Percentiles rank a stretch among this genome's conserved stretches.
Evolutionary conservation across 331 rosid genomes (phyloP).

Genomic region (Pyracantha coccinea): DNA sequence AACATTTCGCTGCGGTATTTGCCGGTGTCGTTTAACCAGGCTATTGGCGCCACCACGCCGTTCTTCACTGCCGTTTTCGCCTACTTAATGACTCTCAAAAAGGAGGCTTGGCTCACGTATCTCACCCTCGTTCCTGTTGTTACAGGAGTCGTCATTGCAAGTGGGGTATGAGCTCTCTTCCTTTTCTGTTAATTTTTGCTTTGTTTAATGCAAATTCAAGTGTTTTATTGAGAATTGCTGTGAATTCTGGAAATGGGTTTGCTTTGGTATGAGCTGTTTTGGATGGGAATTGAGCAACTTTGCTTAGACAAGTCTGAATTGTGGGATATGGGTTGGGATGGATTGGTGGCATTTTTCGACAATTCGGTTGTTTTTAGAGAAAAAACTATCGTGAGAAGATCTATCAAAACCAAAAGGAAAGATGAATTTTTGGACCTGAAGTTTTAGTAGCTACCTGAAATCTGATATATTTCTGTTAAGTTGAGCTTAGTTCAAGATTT

Average conservation of each 20-base stretch:
- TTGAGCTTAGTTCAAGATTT: background rate
- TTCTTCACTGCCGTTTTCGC: conserved; percentile 84
- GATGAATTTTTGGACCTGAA: background rate
- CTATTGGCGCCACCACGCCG: conserved; percentile 89
- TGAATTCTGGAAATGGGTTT: background rate
- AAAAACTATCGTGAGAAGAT: background rate
- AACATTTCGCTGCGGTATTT: conserved; percentile 64
- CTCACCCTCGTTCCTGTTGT: conserved; percentile 73
- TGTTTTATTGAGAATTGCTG: background rate
- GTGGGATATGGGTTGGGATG: background rate
- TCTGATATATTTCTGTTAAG: background rate
- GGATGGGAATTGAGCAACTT: background rate
- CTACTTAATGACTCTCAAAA: conserved; percentile 52
- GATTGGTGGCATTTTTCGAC: background rate
- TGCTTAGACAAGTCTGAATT: background rate
- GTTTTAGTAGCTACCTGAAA: background rate
- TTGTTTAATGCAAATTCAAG: background rate
- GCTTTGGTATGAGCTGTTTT: background rate
- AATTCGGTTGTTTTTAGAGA: background rate
- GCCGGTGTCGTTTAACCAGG: conserved; percentile 87
- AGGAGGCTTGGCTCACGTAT: conserved; percentile 75
- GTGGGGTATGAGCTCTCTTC: conserved; percentile 50
- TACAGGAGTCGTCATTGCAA: conserved; percentile 76
- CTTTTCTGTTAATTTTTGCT: background rate
- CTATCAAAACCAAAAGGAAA: background rate